Conservation (phyloP, 2,329 filamentous ascomycete species). For the Bipolaris zeicola region DNA sequence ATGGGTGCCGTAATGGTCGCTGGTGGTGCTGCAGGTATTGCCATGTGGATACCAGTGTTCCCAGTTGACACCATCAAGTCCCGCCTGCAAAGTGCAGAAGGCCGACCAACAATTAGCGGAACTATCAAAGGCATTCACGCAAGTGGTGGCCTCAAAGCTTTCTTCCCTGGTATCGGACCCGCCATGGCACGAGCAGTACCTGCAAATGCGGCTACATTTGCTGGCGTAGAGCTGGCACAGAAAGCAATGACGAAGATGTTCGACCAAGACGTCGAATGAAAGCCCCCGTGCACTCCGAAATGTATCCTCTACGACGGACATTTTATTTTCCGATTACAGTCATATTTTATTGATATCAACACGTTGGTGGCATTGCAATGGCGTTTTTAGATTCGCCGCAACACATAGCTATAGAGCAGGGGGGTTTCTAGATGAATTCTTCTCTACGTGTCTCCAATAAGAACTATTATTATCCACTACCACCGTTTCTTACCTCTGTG, state of each 20-base stretch:
- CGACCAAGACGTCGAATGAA: slow-evolving; percentile 49
- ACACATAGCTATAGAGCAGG: slow-evolving; percentile 14
- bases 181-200: slow-evolving; percentile 91
- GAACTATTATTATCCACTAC: slow-evolving; percentile 4
- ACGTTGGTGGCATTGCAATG: slow-evolving; percentile 30
- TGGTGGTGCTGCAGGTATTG: slow-evolving; percentile 87
- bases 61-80: slow-evolving; percentile 97
- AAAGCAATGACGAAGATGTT: slow-evolving; percentile 81
- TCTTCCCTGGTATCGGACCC: slow-evolving; percentile 96
- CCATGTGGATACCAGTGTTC: slow-evolving; percentile 99
- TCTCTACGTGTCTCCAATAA: slow-evolving; percentile 10
- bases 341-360: slow-evolving; percentile 14
- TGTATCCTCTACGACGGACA: neutral
- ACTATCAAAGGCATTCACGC: slow-evolving; percentile 84
- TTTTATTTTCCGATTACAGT: slow-evolving; percentile 14
- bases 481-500: neutral
- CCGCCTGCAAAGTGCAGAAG: slow-evolving; percentile 87
- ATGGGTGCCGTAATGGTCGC: slow-evolving; percentile 82
- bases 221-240: slow-evolving; percentile 83
- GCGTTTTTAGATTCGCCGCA: slow-evolving; percentile 23
- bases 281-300: neutral
- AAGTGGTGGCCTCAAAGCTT: slow-evolving; percentile 82
- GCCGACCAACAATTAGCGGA: slow-evolving; percentile 77
- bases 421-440: slow-evolving; percentile 9
- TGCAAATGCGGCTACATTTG: slow-evolving; percentile 93